A percentile compares a stretch with the other conserved stretches of the same genome.
phyloP scores from a whole-genome alignment of 78 protist species.

The Speleostelium caveatum region DNA sequence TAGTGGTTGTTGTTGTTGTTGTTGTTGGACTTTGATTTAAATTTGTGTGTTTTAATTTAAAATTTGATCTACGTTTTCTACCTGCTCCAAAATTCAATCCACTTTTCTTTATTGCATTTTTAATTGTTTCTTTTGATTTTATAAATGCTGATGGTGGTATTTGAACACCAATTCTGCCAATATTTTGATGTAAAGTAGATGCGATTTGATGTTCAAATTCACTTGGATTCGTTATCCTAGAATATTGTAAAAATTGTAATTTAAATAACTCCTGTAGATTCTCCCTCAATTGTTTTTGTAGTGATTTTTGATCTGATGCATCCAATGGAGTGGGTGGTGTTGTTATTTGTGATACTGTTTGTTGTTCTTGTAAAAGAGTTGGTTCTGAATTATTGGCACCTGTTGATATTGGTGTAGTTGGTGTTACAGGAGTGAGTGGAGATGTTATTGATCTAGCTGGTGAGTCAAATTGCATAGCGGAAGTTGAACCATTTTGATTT shows the following conservation, averaged over 20 bases:
- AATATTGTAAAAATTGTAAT: slow-evolving; percentile 41
- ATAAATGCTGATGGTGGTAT: slow-evolving; percentile 58
- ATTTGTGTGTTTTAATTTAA: background rate
- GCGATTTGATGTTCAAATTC: slow-evolving; percentile 13
- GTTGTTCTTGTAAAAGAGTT: slow-evolving; percentile 24
- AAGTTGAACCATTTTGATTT: background rate
- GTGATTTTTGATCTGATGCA: background rate
- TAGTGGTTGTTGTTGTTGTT: background rate
- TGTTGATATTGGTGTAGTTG: slow-evolving; percentile 21
- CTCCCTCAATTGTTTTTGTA: slow-evolving; percentile 26
- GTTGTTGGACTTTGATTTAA: background rate
- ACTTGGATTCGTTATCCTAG: background rate
- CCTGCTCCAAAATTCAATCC: slow-evolving; percentile 47
- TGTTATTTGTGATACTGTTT: slow-evolving; percentile 1
- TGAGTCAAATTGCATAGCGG: background rate
- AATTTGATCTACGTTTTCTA: slow-evolving; percentile 44
- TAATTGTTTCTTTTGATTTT: slow-evolving; percentile 33
- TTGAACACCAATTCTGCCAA: slow-evolving; percentile 26
- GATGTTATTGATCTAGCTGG: background rate
- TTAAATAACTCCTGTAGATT: slow-evolving; percentile 29
- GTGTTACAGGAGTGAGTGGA: too few species aligned
- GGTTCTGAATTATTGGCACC: background rate
- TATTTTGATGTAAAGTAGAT: background rate
- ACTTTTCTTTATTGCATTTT: slow-evolving; percentile 18
- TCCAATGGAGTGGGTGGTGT: background rate